Conservation (phyloP, 2,329 filamentous ascomycete species). For the Trichoderma afroharzianum region DNA sequence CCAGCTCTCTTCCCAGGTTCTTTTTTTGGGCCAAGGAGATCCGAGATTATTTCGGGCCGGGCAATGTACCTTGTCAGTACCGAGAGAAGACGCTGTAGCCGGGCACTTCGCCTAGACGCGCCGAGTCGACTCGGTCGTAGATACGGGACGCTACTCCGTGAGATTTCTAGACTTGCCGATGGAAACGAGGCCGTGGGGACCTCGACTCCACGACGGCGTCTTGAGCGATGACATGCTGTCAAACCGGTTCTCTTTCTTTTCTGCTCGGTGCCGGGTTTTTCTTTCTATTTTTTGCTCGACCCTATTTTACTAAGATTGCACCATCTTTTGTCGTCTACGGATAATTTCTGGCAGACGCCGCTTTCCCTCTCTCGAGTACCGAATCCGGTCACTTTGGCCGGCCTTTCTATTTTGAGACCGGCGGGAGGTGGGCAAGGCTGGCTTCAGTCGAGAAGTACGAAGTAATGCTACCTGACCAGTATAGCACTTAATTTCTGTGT, state of each 20-base stretch:
- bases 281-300: background rate
- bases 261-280: background rate
- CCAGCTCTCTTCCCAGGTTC: background rate
- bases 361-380: background rate
- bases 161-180: background rate
- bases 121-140: background rate
- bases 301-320: background rate
- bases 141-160: background rate
- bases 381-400: background rate
- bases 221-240: background rate
- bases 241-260: background rate
- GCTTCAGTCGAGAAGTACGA: background rate
- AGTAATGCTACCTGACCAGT: background rate
- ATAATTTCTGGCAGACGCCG: background rate
- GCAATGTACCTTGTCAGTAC: background rate
- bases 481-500: background rate
- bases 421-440: background rate
- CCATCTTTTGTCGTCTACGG: background rate
- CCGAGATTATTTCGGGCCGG: background rate
- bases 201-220: background rate
- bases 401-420: background rate
- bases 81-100: background rate
- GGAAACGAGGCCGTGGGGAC: background rate
- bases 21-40: background rate
- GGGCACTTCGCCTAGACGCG: background rate